Evolutionary conservation across 2,329 filamentous ascomycete genomes (phyloP).

Genomic region (Dichotomopilus funicola): DNA sequence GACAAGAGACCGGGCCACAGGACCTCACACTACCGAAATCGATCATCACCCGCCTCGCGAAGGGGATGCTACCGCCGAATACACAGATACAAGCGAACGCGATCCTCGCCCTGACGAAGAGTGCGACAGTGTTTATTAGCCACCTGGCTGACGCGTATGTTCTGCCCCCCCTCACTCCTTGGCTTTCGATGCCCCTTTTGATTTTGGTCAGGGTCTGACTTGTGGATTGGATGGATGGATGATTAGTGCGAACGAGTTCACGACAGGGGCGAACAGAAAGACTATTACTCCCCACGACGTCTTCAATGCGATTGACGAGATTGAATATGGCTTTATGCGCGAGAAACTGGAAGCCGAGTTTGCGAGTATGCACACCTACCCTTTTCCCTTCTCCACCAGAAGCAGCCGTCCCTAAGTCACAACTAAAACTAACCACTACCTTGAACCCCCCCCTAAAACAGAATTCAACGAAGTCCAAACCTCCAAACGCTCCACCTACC

Average conservation of each 20-base stretch:
- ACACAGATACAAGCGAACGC: conserved; percentile 81
- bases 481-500: conserved; percentile 67
- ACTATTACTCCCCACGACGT: conserved; percentile 72
- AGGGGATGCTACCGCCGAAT: conserved; percentile 71
- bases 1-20: neutral
- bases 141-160: conserved; percentile 69
- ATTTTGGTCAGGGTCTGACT: neutral
- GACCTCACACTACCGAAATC: conserved; percentile 74
- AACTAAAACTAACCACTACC: neutral
- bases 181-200: neutral
- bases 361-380: conserved; percentile 48
- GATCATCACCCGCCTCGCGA: conserved; percentile 72
- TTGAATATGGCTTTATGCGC: conserved; percentile 68
- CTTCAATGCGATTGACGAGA: conserved; percentile 68
- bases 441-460: conserved; percentile 26
- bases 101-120: conserved; percentile 70
- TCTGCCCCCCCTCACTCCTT: neutral
- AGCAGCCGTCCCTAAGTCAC: neutral
- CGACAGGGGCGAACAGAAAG: conserved; percentile 62
- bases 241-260: conserved; percentile 65
- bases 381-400: too few species aligned
- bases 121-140: conserved; percentile 77
- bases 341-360: conserved; percentile 67
- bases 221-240: neutral
- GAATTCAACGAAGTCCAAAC: conserved; percentile 69